These are phyloP conservation scores for Lentinula edodes DNA, from an alignment of 768 basidiomycete species.

Conservation along the genomic window DNA sequence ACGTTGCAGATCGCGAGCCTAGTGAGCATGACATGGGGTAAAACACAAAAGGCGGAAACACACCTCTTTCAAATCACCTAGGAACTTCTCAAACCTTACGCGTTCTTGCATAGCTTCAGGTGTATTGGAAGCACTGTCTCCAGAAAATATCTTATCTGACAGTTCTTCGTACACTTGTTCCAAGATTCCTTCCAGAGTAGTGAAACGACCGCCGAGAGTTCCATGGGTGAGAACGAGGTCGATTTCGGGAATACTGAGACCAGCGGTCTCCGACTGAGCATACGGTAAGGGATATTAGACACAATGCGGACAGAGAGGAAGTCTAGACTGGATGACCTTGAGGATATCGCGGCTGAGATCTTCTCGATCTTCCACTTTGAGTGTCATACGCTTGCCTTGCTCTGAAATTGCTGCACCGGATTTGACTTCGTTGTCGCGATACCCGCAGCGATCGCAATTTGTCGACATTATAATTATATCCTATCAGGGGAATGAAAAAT, in stretches of 20 bases:
- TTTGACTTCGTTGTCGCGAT: slow-evolving; percentile 97
- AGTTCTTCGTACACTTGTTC: slow-evolving; percentile 95
- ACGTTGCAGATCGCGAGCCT: background rate
- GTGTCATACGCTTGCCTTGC: slow-evolving; percentile 78
- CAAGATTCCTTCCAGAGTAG: slow-evolving; percentile 92
- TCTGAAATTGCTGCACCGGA: slow-evolving; percentile 86
- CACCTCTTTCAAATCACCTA: slow-evolving; percentile 73
- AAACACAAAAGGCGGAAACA: background rate
- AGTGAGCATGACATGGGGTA: background rate
- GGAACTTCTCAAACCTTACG: slow-evolving; percentile 67
- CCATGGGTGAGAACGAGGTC: slow-evolving; percentile 88
- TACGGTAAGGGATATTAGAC: background rate
- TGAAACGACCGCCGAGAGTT: slow-evolving; percentile 95
- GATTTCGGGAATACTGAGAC: slow-evolving; percentile 89
- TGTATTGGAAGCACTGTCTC: slow-evolving; percentile 53
- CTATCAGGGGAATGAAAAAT: slow-evolving; percentile 30
- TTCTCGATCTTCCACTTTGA: slow-evolving; percentile 89
- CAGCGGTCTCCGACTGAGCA: slow-evolving; percentile 84
- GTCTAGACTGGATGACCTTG: slow-evolving; percentile 51
- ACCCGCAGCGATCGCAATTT: slow-evolving; percentile 92
- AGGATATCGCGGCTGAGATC: slow-evolving; percentile 91
- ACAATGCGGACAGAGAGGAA: background rate
- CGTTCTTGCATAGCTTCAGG: slow-evolving; percentile 31
- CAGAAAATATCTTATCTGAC: slow-evolving; percentile 76
- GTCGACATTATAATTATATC: slow-evolving; percentile 98